Percentiles rank a stretch among this genome's conserved stretches.
Evolutionary conservation across 352 stramenopile species (phyloP).

Genomic region (Globisporangium apiculatum): DNA sequence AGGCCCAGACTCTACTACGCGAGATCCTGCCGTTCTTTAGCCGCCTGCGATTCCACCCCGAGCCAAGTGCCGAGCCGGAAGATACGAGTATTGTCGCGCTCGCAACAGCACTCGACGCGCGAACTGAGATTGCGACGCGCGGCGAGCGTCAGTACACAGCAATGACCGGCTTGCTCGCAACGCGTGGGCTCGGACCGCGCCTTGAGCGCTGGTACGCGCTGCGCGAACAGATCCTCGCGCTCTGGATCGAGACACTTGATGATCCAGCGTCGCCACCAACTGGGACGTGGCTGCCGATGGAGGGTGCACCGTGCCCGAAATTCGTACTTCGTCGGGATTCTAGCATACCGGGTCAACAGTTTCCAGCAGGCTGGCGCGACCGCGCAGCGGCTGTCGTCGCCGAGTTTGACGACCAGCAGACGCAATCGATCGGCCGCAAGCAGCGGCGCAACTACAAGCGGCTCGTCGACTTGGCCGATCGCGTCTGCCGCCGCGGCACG

Average conservation of each 20-base stretch:
- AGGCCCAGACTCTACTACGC: constrained; percentile 7
- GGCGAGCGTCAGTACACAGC: background rate
- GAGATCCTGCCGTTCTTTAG: constrained; percentile 10
- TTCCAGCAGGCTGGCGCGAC: background rate
- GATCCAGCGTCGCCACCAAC: constrained; percentile 2
- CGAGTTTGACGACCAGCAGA: background rate
- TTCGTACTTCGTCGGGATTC: too few species aligned
- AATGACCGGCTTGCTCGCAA: background rate
- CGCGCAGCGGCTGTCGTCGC: background rate
- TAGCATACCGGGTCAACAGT: constrained; percentile 1
- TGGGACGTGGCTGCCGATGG: background rate
- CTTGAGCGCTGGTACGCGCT: constrained; percentile 3
- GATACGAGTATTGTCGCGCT: constrained; percentile 10
- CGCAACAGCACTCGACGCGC: background rate
- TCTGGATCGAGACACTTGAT: constrained; percentile 14
- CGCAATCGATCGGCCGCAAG: background rate
- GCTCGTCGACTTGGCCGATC: background rate
- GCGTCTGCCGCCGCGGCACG: background rate
- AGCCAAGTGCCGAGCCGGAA: constrained; percentile 1
- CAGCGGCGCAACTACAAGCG: constrained; percentile 1
- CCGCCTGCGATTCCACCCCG: constrained; percentile 13
- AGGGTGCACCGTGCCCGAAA: too few species aligned
- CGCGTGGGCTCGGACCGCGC: background rate
- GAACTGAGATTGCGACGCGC: background rate
- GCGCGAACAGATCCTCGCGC: constrained; percentile 7